Percentiles rank a stretch among this genome's conserved stretches.
phyloP scores from a whole-genome alignment of 495 filamentous ascomycete genomes.

The Daldinia grandis region DNA sequence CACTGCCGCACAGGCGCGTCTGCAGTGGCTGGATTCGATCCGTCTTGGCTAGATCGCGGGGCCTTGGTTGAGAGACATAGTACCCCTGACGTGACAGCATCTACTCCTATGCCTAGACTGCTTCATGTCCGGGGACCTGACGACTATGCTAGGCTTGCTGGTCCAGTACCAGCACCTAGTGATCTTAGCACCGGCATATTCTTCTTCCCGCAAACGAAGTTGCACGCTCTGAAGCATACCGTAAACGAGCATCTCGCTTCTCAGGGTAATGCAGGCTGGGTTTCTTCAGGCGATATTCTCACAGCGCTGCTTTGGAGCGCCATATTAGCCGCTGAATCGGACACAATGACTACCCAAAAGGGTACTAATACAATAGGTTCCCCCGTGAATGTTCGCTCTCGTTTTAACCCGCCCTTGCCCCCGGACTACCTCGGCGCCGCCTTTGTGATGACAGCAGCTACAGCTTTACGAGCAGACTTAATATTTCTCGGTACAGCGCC shows the following conservation, averaged over 20 bases:
- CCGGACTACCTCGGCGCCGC: conserved; percentile 42
- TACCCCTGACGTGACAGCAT: background rate
- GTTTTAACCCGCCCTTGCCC: conserved; percentile 27
- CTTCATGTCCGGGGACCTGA: conserved; percentile 23
- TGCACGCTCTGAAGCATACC: conserved; percentile 32
- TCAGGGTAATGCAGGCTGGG: conserved; percentile 23
- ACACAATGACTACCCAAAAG: background rate
- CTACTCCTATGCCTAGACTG: conserved; percentile 25
- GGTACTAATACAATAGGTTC: conserved; percentile 33
- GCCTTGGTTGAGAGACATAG: background rate
- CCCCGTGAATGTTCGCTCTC: conserved; percentile 44
- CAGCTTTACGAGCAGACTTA: conserved; percentile 15
- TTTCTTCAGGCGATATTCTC: conserved; percentile 43
- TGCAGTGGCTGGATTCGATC: conserved; percentile 24
- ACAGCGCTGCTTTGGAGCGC: conserved; percentile 43
- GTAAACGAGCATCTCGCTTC: conserved; percentile 30
- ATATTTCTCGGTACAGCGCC: conserved; percentile 13
- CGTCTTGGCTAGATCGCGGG: conserved; percentile 33
- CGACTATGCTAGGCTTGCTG: conserved; percentile 15
- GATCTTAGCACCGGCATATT: conserved; percentile 28
- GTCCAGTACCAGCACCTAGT: background rate
- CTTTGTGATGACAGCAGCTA: conserved; percentile 42
- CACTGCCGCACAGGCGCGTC: conserved; percentile 35
- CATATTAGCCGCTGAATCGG: conserved; percentile 5
- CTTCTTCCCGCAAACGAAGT: conserved; percentile 30